Conservation (phyloP, 139 green algal species). For the Chlorella sp. region DNA sequence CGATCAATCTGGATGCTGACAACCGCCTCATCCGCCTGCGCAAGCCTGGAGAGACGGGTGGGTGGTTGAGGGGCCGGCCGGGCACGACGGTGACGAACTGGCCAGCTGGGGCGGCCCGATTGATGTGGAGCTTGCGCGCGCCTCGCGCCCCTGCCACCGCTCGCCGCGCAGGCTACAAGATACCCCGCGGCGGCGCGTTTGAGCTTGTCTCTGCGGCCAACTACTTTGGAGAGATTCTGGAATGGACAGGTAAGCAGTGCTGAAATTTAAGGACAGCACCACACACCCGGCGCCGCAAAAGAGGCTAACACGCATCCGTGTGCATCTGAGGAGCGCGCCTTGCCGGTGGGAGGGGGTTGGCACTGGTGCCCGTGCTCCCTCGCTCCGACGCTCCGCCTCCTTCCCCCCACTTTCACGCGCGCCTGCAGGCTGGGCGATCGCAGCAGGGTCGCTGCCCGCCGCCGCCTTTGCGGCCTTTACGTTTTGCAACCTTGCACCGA, state of each 20-base stretch:
- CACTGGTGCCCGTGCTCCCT: conserved; percentile 11
- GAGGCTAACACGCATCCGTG: no score
- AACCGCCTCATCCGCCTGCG: conserved; percentile 60
- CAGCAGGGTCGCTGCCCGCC: conserved; percentile 39
- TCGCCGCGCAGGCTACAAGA: conserved; percentile 67
- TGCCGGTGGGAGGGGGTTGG: neutral
- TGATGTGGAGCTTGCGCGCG: neutral
- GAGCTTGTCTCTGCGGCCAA: conserved; percentile 75
- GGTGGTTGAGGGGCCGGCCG: neutral
- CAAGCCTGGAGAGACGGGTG: conserved; percentile 54
- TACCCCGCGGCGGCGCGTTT: conserved; percentile 75
- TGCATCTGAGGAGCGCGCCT: neutral
- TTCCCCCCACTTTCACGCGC: neutral
- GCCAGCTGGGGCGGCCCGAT: neutral
- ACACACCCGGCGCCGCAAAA: no score
- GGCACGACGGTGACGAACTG: neutral
- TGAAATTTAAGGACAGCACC: no score
- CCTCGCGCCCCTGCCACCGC: neutral
- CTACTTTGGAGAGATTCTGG: conserved; percentile 72
- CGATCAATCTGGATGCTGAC: conserved; percentile 65
- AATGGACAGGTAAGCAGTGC: conserved; percentile 56
- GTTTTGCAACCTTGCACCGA: conserved; percentile 65
- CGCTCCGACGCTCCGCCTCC: conserved; percentile 8
- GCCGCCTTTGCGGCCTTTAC: conserved; percentile 73
- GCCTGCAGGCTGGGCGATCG: conserved; percentile 53